Conservation (phyloP, 768 basidiomycete species). For the Cubamyces sp. region DNA sequence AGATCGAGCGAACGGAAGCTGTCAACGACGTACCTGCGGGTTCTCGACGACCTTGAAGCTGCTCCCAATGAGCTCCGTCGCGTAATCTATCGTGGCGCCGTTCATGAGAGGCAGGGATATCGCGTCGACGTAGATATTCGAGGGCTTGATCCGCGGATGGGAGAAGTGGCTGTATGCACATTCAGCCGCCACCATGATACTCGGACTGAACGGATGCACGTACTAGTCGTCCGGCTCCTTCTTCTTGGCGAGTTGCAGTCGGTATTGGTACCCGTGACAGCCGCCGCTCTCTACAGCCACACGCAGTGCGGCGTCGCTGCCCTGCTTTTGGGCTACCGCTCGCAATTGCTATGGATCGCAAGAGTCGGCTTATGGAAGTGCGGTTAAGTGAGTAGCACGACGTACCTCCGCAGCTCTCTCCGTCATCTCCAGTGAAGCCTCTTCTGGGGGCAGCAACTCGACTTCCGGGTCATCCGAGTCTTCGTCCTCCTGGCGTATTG, state of each 20-base stretch:
- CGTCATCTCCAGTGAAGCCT: constrained; percentile 63
- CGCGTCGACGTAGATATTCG: constrained; percentile 83
- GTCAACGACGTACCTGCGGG: constrained; percentile 51
- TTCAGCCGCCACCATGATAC: background rate
- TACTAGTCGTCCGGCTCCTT: constrained; percentile 84
- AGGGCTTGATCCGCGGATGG: constrained; percentile 71
- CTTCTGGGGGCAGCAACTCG: constrained; percentile 55
- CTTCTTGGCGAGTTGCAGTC: constrained; percentile 74
- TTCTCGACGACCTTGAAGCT: constrained; percentile 84
- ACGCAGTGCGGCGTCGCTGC: constrained; percentile 71
- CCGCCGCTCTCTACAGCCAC: constrained; percentile 92
- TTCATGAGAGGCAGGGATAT: constrained; percentile 84
- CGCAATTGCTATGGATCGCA: constrained; percentile 68
- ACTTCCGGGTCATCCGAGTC: constrained; percentile 66
- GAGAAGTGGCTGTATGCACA: constrained; percentile 58
- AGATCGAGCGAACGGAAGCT: too few relatives aligned
- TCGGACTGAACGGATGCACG: constrained; percentile 35
- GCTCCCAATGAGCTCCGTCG: constrained; percentile 94
- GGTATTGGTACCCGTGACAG: constrained; percentile 98
- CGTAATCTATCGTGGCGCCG: constrained; percentile 88
- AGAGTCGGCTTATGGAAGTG: background rate
- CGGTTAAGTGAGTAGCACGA: background rate
- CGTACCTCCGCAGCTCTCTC: constrained; percentile 77
- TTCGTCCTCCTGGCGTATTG: constrained; percentile 44
- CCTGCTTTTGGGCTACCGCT: constrained; percentile 65